Conservation (phyloP, 768 basidiomycete species). For the Amanita brunnescens region DNA sequence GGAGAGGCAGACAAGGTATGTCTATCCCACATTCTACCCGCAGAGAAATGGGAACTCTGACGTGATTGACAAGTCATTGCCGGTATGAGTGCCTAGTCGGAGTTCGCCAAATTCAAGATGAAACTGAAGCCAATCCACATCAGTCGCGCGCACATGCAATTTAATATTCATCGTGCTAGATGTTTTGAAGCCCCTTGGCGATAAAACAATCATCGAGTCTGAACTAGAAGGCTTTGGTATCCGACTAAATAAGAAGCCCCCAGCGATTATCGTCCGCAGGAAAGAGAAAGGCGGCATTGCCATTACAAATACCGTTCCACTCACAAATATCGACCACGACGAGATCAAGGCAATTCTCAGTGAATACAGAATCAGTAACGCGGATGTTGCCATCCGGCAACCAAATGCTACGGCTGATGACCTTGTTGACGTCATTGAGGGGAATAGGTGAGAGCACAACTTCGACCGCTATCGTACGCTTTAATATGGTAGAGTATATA, state of each 20-base stretch:
- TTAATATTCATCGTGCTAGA: constrained; percentile 98
- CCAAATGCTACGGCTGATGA: constrained; percentile 91
- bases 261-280: constrained; percentile 72
- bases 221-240: constrained; percentile 99
- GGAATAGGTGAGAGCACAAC: constrained; percentile 57
- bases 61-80: constrained; percentile 50
- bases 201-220: constrained; percentile 83
- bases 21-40: constrained; percentile 11
- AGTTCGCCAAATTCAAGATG: constrained; percentile 7
- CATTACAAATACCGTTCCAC: constrained; percentile 93
- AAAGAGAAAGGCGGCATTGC: constrained; percentile 92
- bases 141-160: constrained; percentile 96
- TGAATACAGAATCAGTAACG: constrained; percentile 88
- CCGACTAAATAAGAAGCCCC: constrained; percentile 90
- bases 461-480: background rate
- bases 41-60: constrained; percentile 3
- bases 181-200: constrained; percentile 95
- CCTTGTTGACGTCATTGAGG: constrained; percentile 94
- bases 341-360: constrained; percentile 93
- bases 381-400: constrained; percentile 88
- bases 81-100: constrained; percentile 36
- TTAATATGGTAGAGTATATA: constrained; percentile 62
- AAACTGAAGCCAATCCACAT: constrained; percentile 7
- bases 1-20: constrained; percentile 88
- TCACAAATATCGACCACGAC: constrained; percentile 91